Percentiles rank a stretch among this genome's conserved stretches.
Conservation (phyloP, 164 flowering plant species). For the Tinospora cordifolia region DNA sequence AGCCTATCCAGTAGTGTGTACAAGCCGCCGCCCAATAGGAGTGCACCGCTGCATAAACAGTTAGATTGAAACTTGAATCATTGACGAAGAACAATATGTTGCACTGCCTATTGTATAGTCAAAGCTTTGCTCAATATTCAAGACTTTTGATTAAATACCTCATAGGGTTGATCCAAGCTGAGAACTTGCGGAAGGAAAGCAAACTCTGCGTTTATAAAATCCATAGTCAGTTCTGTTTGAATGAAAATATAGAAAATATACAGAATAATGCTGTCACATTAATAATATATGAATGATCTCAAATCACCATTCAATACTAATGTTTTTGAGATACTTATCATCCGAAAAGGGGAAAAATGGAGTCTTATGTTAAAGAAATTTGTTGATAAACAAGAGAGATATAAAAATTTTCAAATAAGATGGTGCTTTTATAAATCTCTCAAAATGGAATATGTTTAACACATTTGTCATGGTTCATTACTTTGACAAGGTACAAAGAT, state of each 20-base stretch:
- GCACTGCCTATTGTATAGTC: neutral
- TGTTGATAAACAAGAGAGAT: neutral
- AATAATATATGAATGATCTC: neutral
- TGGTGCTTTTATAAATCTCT: neutral
- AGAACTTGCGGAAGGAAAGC: conserved; percentile 85
- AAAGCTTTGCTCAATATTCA: neutral
- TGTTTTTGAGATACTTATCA: too few species aligned
- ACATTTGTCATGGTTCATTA: too few species aligned
- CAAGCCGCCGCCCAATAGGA: conserved; percentile 79
- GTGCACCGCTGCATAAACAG: conserved; percentile 68
- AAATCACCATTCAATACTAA: neutral
- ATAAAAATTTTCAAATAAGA: neutral
- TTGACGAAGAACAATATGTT: neutral
- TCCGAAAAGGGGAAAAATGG: too few species aligned
- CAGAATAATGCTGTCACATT: neutral
- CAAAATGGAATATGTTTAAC: neutral
- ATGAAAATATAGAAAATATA: neutral
- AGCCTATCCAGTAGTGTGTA: conserved; percentile 76
- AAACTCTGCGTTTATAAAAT: conserved; percentile 53
- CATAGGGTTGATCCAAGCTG: conserved; percentile 89
- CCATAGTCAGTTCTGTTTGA: neutral
- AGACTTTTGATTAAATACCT: conserved; percentile 39
- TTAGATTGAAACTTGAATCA: conserved; percentile 7
- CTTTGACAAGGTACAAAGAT: neutral
- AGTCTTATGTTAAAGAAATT: too few species aligned